These are phyloP conservation scores for Blastomyces percursus DNA, from an alignment of 2,329 filamentous ascomycete genomes.

Conservation along the genomic window DNA sequence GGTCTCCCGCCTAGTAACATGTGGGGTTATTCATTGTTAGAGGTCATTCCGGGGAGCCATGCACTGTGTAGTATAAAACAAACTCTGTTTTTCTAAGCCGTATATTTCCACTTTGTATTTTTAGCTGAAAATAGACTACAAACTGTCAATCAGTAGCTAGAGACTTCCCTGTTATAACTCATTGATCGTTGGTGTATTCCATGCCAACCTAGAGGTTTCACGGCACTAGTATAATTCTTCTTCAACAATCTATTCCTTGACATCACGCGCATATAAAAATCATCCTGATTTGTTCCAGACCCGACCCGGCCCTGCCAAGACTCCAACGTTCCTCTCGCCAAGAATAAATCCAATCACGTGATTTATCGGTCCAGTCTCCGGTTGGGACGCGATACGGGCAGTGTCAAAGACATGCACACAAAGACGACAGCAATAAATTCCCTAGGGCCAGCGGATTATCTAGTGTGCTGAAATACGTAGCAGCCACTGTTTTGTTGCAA, in stretches of 20 bases:
- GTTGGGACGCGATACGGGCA: background rate
- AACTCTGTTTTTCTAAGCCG: background rate
- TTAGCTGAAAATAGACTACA: background rate
- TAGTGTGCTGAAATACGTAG: background rate
- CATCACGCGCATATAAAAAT: background rate
- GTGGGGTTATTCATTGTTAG: background rate
- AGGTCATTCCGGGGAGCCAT: background rate
- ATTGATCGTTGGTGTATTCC: background rate
- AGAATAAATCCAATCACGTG: background rate
- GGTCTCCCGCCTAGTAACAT: background rate
- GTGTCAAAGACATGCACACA: background rate
- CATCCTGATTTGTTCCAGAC: background rate
- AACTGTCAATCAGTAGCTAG: background rate
- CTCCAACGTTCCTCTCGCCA: background rate
- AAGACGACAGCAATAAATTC: background rate
- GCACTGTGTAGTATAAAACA: conserved; percentile 1
- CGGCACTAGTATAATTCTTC: background rate
- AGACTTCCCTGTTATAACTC: background rate
- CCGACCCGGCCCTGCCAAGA: background rate
- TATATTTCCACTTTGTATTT: background rate
- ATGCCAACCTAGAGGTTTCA: background rate
- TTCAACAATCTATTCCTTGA: background rate
- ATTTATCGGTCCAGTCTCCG: background rate
- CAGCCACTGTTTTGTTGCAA: background rate
- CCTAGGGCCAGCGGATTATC: background rate